phyloP scores from a whole-genome alignment of 1,139 yeast species.

The Blastobotrys buckinghamii region DNA sequence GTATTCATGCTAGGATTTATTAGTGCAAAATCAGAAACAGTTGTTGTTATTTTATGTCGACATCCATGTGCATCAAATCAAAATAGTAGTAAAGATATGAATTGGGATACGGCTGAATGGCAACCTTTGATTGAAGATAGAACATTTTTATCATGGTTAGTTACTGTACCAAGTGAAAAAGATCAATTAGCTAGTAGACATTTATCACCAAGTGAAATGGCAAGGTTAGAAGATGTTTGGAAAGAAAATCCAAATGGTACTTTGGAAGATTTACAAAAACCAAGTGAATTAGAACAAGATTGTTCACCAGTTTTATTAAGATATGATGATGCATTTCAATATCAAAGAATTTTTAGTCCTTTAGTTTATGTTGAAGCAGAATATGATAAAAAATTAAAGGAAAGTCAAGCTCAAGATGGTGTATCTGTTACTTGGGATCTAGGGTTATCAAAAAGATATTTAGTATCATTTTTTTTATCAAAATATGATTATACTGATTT shows the following conservation, averaged over 20 bases:
- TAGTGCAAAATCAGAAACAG: slow-evolving; percentile 79
- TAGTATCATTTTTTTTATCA: slow-evolving; percentile 65
- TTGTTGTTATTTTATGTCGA: slow-evolving; percentile 81
- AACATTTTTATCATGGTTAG: slow-evolving; percentile 77
- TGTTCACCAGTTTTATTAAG: slow-evolving; percentile 68
- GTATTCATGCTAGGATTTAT: slow-evolving; percentile 83
- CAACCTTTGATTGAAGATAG: slow-evolving; percentile 78
- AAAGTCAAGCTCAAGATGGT: slow-evolving; percentile 72
- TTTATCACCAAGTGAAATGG: slow-evolving; percentile 60
- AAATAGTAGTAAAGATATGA: slow-evolving; percentile 34
- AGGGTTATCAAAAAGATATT: slow-evolving; percentile 57
- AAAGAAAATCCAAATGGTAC: slow-evolving; percentile 64
- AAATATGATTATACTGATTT: slow-evolving; percentile 60
- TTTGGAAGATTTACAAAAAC: slow-evolving; percentile 41
- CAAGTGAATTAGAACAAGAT: slow-evolving; percentile 52
- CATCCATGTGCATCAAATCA: slow-evolving; percentile 81
- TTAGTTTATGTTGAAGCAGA: slow-evolving; percentile 77
- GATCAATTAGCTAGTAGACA: slow-evolving; percentile 50
- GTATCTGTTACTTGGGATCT: slow-evolving; percentile 71
- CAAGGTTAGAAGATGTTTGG: slow-evolving; percentile 79
- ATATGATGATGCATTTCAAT: slow-evolving; percentile 78
- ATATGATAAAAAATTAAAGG: slow-evolving; percentile 67
- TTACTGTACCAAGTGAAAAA: slow-evolving; percentile 60
- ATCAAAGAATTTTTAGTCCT: slow-evolving; percentile 83
- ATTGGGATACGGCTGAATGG: slow-evolving; percentile 91